Percentiles rank a stretch among this genome's conserved stretches.
Conservation (phyloP, 1,139 yeast genomes). For the Meyerozyma guilliermondii region DNA sequence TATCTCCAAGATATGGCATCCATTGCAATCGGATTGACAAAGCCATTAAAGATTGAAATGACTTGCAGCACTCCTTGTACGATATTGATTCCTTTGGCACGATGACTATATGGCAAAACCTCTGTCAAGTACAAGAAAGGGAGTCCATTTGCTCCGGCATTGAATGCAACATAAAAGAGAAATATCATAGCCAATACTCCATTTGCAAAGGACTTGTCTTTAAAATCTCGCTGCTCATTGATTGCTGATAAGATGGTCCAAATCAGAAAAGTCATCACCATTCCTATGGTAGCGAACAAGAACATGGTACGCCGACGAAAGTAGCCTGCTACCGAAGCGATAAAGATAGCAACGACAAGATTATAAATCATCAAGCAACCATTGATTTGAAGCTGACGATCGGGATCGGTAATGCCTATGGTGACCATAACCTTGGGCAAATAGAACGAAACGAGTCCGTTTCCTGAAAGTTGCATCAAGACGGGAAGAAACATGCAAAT, state of each 20-base stretch:
- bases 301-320: conserved; percentile 45
- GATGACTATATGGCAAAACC: conserved; percentile 9
- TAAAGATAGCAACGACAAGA: conserved; percentile 27
- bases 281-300: conserved; percentile 14
- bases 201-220: conserved; percentile 28
- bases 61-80: conserved; percentile 22
- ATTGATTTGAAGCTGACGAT: conserved; percentile 41
- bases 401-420: conserved; percentile 42
- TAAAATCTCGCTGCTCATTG: conserved; percentile 30
- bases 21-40: conserved; percentile 10
- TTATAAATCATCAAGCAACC: conserved; percentile 41
- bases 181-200: conserved; percentile 44
- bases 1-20: conserved; percentile 11
- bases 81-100: conserved; percentile 11
- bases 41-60: conserved; percentile 13
- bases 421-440: conserved; percentile 42
- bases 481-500: conserved; percentile 27
- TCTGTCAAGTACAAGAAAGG: conserved; percentile 10
- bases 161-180: conserved; percentile 20
- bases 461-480: conserved; percentile 47
- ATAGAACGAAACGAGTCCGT: conserved; percentile 49
- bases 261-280: conserved; percentile 33
- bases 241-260: conserved; percentile 37
- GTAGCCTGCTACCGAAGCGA: conserved; percentile 24
- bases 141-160: conserved; percentile 10